Base-by-base conservation (phyloP, 129 eudicot genomes). In the Heracleum sosnowskyi region DNA sequence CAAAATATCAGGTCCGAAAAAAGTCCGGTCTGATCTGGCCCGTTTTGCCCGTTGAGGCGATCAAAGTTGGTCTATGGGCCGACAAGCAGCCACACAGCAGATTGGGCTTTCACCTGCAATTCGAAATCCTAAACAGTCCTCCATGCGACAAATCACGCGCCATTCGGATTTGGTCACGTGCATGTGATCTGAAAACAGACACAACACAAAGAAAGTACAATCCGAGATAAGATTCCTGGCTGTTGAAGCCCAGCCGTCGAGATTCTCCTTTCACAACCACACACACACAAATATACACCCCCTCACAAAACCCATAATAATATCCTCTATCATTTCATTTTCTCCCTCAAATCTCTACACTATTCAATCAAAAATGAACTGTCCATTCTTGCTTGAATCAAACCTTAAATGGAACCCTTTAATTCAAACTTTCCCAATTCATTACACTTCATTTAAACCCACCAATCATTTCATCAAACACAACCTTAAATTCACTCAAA, bases 361-460 rank as follows among this genome's bases (percentile, higher is more conserved):
- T n/a, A 28, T 31, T 66, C 70, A 31, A 66, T 63, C 0, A 1
- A 12, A n/a, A 31, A 87, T 87, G 90, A 84, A 84, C 45, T 76
- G 86, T 41, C 86, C 82, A 22, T 89, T 79, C 73, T 73, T 83
- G 40, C 69, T 89, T 53, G 74, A 87, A 85, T 81, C 90, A 77
- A 87, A 79, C 33, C 75, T 86, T 69, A 89, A 81, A 79, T 85
- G 84, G 81, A 89, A 85, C 77, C 88, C 87, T 33, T 70, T 85
- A 11, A 74, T 82, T 28, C 83, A 49, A 76, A 74, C 76, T 15
- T 78, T 18, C 86, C 84, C 77, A 31, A 28, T 47, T 71, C 83
- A 55, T 24, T 53, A 47, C 71, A 20, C 47, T 12, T 26, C 72
- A 82, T 3, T 40, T 12, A 53, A 11, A 33, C 79, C 76, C 77